phyloP scores from a whole-genome alignment of 768 basidiomycete species.

The Leccinum variicolor region DNA sequence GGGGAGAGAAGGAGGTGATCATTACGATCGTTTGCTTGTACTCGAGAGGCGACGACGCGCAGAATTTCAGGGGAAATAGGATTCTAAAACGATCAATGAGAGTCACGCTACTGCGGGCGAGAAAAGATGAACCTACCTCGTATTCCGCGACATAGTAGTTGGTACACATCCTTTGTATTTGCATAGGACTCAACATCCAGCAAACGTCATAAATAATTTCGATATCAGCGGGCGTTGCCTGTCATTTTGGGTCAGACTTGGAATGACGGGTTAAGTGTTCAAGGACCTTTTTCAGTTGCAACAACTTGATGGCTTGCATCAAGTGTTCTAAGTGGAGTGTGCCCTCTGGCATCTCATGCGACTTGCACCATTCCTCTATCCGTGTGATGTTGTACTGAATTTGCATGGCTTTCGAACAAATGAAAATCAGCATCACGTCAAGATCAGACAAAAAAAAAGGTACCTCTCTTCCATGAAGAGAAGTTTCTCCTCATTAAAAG shows the following conservation, averaged over 20 bases:
- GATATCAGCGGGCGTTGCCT: constrained; percentile 93
- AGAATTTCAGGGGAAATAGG: constrained; percentile 98
- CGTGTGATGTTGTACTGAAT: constrained; percentile 99
- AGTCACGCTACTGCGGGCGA: neutral
- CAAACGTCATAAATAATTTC: constrained; percentile 99
- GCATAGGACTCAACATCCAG: constrained; percentile 99
- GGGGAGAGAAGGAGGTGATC: constrained; percentile 95
- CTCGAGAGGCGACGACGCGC: constrained; percentile 92
- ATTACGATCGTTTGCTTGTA: constrained; percentile 93
- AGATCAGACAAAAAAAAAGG: constrained; percentile 18
- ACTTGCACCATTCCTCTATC: constrained; percentile 99
- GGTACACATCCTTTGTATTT: constrained; percentile 98
- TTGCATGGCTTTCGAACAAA: constrained; percentile 80
- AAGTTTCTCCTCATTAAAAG: constrained; percentile 98
- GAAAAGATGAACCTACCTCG: constrained; percentile 55
- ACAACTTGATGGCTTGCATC: constrained; percentile 98
- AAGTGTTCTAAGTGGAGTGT: constrained; percentile 96
- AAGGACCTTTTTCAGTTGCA: constrained; percentile 93
- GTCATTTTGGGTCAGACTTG: constrained; percentile 2
- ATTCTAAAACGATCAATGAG: constrained; percentile 47
- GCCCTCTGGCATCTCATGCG: constrained; percentile 99
- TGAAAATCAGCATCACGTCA: neutral
- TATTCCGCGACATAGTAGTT: constrained; percentile 99
- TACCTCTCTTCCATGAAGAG: constrained; percentile 99
- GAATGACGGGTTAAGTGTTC: neutral